phyloP scores from a whole-genome alignment of 345 rosid species.

The Sisymbrium irio region DNA sequence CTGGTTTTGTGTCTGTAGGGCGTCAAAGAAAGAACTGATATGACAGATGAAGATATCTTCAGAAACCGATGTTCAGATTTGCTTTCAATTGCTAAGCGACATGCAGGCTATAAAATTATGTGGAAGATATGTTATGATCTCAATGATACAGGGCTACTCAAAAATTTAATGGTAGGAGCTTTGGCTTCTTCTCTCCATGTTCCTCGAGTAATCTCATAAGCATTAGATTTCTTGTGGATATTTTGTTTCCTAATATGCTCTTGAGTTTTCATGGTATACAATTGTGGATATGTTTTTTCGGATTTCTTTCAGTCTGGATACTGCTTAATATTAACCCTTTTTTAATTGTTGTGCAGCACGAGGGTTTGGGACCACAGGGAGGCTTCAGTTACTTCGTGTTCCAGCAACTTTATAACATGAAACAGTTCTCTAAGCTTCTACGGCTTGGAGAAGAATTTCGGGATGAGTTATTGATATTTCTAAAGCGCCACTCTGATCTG shows the following conservation, averaged over 20 bases:
- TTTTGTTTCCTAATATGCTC: constrained; percentile 8
- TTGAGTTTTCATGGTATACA: not conserved
- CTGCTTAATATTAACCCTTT: not conserved
- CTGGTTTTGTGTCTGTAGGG: constrained; percentile 47
- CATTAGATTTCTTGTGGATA: not conserved
- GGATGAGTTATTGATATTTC: constrained; percentile 66
- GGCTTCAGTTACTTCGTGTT: constrained; percentile 94
- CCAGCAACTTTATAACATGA: constrained; percentile 59
- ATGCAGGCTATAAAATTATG: constrained; percentile 74
- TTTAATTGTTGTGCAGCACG: constrained; percentile 51
- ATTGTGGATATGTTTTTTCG: too few relatives aligned
- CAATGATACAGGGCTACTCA: constrained; percentile 70
- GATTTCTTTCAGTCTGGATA: not conserved
- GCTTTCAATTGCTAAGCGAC: constrained; percentile 69
- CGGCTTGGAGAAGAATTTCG: constrained; percentile 96
- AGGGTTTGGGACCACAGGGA: constrained; percentile 84
- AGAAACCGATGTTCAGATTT: constrained; percentile 63
- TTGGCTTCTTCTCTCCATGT: not conserved
- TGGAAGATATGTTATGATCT: constrained; percentile 88
- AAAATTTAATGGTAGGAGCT: constrained; percentile 73
- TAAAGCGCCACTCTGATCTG: constrained; percentile 60
- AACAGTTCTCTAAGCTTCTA: constrained; percentile 73
- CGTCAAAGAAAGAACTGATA: constrained; percentile 40
- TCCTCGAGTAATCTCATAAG: not conserved
- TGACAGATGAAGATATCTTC: constrained; percentile 46